Conservation (phyloP, 768 basidiomycete genomes). For the Leccinum sublutescens region DNA sequence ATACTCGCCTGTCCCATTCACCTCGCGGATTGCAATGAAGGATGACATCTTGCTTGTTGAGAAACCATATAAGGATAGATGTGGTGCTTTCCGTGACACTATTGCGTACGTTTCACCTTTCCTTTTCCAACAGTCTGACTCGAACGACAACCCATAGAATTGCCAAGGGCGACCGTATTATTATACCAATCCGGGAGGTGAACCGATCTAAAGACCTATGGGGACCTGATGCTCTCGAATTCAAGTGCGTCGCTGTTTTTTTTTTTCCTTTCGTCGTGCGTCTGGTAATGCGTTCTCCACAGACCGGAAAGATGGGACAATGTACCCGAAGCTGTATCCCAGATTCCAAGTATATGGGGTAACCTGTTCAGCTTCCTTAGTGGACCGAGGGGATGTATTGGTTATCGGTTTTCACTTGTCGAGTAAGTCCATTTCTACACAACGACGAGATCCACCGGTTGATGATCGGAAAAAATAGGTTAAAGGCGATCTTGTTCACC, state of each 20-base stretch:
- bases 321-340: no score
- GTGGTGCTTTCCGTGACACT: conserved; percentile 39
- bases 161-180: conserved; percentile 45
- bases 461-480: not conserved
- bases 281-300: no score
- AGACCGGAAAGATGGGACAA: no score
- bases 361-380: no score
- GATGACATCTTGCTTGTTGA: conserved; percentile 54
- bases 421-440: no score
- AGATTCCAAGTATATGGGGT: no score
- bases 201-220: conserved; percentile 55
- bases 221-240: conserved; percentile 63
- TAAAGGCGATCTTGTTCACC: not conserved
- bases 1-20: conserved; percentile 48
- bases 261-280: not conserved
- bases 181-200: conserved; percentile 51
- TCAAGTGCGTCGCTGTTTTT: conserved; percentile 40
- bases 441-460: not conserved
- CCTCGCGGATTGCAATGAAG: conserved; percentile 42
- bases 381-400: no score
- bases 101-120: conserved; percentile 34
- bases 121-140: not conserved
- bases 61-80: conserved; percentile 42
- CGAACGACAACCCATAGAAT: conserved; percentile 25
- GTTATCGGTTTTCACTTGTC: no score